Conservation (phyloP, 441 rosid genomes). For the Euphorbia schlechtendalii region DNA sequence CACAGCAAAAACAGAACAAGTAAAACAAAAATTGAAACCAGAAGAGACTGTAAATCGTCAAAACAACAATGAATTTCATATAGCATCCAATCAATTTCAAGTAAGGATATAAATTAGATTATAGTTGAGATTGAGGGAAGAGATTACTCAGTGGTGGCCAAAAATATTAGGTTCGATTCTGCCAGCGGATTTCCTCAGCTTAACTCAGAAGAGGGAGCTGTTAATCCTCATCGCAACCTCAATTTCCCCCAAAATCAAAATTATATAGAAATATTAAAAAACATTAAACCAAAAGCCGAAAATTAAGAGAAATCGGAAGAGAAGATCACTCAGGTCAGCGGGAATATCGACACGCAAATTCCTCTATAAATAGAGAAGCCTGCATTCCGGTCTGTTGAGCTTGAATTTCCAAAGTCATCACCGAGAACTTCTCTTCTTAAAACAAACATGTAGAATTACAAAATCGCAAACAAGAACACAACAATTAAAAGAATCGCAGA, state of each 20-base stretch:
- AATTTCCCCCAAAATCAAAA: not conserved
- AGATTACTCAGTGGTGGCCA: slow-evolving; percentile 65
- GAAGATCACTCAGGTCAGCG: too few species aligned
- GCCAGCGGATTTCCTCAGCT: slow-evolving; percentile 67
- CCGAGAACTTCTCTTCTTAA: slow-evolving; percentile 4
- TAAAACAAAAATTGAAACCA: too few species aligned
- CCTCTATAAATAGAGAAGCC: too few species aligned
- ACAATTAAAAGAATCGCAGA: not conserved
- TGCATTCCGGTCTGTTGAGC: too few species aligned
- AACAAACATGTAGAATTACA: not conserved
- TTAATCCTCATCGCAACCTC: slow-evolving; percentile 53
- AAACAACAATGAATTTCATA: slow-evolving; percentile 25
- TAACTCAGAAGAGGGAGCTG: slow-evolving; percentile 76
- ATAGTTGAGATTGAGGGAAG: not conserved
- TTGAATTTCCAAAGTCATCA: too few species aligned
- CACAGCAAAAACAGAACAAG: too few species aligned
- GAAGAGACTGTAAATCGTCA: too few species aligned
- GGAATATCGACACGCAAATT: too few species aligned
- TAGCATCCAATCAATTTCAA: too few species aligned
- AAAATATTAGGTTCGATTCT: slow-evolving; percentile 70
- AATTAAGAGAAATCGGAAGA: not conserved
- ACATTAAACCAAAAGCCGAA: not conserved
- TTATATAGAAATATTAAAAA: not conserved
- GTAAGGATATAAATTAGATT: not conserved
- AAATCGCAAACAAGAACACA: too few species aligned